These are phyloP conservation scores for Malus asiatica DNA, from an alignment of 306 rosid species.

Conservation along the genomic window DNA sequence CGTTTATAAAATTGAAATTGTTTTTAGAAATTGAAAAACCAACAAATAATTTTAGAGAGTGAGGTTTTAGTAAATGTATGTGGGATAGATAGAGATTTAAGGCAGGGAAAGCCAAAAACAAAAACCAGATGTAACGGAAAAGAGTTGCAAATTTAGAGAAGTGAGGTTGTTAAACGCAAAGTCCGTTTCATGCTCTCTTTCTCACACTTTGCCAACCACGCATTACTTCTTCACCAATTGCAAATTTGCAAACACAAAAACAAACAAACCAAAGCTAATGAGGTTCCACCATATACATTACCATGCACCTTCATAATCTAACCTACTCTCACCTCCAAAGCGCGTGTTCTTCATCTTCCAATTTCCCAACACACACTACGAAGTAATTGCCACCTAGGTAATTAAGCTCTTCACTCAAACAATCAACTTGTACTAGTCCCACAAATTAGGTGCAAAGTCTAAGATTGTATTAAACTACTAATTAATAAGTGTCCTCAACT, in stretches of 20 bases:
- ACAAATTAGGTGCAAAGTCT: conserved; percentile 11
- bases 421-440: neutral
- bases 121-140: conserved; percentile 40
- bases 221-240: conserved; percentile 5
- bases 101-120: conserved; percentile 22
- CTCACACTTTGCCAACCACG: conserved; percentile 84
- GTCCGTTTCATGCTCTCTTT: conserved; percentile 85
- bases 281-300: neutral
- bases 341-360: neutral
- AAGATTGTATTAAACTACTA: neutral
- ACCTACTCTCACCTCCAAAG: neutral
- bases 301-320: neutral
- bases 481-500: conserved; percentile 1
- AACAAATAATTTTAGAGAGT: conserved; percentile 6
- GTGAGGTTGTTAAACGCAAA: conserved; percentile 29
- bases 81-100: conserved; percentile 4
- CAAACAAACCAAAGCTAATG: neutral
- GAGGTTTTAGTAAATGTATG: conserved; percentile 32
- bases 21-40: neutral
- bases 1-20: neutral
- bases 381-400: neutral
- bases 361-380: neutral
- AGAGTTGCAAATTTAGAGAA: conserved; percentile 49
- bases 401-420: conserved; percentile 4
- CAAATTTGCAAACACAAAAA: neutral